Evolutionary conservation across 306 rosid species (phyloP).

Genomic region (Pyrus pyrifolia): DNA sequence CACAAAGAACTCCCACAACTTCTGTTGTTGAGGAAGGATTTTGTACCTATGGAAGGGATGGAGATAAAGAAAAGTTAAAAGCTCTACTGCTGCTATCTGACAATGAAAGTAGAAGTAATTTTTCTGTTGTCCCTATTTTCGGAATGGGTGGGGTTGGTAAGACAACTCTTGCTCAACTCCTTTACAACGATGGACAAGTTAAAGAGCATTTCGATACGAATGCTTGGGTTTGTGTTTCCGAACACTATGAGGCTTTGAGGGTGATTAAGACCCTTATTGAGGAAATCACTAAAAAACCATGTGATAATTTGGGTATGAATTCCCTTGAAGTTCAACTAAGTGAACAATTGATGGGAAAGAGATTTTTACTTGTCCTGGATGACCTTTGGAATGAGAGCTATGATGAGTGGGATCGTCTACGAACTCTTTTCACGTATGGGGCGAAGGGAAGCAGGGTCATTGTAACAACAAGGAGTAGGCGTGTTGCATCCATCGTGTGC

Average conservation of each 20-base stretch:
- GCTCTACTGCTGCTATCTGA: background rate
- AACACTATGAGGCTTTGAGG: background rate
- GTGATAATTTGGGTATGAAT: background rate
- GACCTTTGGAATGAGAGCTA: conserved; percentile 1
- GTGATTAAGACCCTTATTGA: background rate
- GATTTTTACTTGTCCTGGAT: background rate
- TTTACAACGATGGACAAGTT: background rate
- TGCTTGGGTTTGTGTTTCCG: background rate
- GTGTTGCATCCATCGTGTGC: background rate
- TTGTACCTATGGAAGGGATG: background rate
- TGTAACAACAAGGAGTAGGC: conserved; percentile 1
- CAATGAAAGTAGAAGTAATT: background rate
- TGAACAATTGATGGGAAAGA: background rate
- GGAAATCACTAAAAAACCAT: background rate
- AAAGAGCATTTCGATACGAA: background rate
- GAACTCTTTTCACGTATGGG: background rate
- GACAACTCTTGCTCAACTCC: background rate
- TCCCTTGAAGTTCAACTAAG: background rate
- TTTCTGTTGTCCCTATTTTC: background rate
- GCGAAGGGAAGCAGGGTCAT: conserved; percentile 1
- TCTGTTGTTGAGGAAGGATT: background rate
- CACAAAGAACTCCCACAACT: background rate
- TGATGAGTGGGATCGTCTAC: background rate
- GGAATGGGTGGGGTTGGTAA: background rate
- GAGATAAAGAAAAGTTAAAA: background rate